A percentile compares a stretch with the other conserved stretches of the same genome.
phyloP scores from a whole-genome alignment of 108 stramenopile genomes.

The Parietichytrium sp. region DNA sequence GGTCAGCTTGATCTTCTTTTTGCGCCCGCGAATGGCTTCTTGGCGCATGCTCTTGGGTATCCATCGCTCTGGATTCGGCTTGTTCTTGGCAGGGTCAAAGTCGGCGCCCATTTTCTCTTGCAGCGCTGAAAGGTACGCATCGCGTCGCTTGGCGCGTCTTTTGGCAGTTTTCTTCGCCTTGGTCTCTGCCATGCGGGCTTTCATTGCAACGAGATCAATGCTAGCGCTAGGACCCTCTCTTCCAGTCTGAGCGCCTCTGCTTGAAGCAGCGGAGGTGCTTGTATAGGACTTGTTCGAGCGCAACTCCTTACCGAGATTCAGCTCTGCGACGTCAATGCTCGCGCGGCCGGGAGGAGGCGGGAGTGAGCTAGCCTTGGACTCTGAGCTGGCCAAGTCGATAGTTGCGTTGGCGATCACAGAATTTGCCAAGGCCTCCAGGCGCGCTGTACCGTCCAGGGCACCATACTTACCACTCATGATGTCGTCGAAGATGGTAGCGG shows the following conservation, averaged over 20 bases:
- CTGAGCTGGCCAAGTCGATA: background rate
- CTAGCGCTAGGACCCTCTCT: too few species aligned
- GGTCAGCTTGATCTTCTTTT: slow-evolving; percentile 3
- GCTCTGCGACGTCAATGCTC: background rate
- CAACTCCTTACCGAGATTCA: background rate
- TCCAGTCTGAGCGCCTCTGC: background rate
- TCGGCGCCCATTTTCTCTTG: background rate
- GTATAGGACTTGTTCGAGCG: too few species aligned
- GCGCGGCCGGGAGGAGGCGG: background rate
- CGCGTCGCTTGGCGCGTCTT: slow-evolving; percentile 29
- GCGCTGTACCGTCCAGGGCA: background rate
- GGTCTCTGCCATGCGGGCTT: background rate
- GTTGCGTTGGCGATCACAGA: background rate
- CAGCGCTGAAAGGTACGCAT: background rate
- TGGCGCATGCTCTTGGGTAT: slow-evolving; percentile 30
- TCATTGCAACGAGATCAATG: slow-evolving; percentile 14
- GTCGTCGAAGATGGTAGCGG: background rate
- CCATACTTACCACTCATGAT: slow-evolving; percentile 1
- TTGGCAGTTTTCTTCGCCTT: slow-evolving; percentile 11
- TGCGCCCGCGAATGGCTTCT: slow-evolving; percentile 6
- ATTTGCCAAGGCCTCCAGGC: slow-evolving; percentile 28
- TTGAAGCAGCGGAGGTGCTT: background rate
- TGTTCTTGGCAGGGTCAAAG: slow-evolving; percentile 28
- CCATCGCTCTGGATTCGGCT: slow-evolving; percentile 15
- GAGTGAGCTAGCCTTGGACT: background rate